phyloP scores from a whole-genome alignment of 331 rosid species.

The Rhamnella rubrinervis region DNA sequence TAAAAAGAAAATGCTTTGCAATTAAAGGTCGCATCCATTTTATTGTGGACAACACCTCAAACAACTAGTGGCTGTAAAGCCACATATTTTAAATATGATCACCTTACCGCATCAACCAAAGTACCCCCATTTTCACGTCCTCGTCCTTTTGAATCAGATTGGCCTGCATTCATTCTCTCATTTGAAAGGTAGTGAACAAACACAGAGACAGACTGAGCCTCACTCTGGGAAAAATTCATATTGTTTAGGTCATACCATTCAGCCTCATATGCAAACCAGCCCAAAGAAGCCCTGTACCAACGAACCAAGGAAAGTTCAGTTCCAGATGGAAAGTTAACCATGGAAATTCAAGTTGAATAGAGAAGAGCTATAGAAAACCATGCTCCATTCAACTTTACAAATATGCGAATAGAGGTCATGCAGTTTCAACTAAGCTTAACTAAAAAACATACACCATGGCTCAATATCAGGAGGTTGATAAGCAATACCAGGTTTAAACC shows the following conservation, averaged over 20 bases:
- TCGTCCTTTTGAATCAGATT: slow-evolving; percentile 61
- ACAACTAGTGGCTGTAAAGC: slow-evolving; percentile 6
- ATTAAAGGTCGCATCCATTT: background rate
- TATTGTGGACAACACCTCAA: background rate
- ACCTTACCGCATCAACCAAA: slow-evolving; percentile 65
- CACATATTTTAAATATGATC: slow-evolving; percentile 14
- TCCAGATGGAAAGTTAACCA: slow-evolving; percentile 20
- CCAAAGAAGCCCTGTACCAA: slow-evolving; percentile 76
- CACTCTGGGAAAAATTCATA: slow-evolving; percentile 78
- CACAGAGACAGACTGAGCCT: slow-evolving; percentile 88
- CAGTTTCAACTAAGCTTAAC: slow-evolving; percentile 6
- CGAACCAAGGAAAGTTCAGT: slow-evolving; percentile 31
- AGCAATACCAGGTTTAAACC: background rate
- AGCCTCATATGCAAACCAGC: slow-evolving; percentile 89
- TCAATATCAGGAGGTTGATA: slow-evolving; percentile 1
- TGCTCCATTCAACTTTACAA: background rate
- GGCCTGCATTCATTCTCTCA: slow-evolving; percentile 59
- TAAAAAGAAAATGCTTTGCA: slow-evolving; percentile 1
- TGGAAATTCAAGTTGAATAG: slow-evolving; percentile 6
- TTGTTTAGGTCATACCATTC: slow-evolving; percentile 85
- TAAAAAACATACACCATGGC: slow-evolving; percentile 1
- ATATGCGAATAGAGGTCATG: slow-evolving; percentile 5
- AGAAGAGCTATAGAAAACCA: slow-evolving; percentile 3
- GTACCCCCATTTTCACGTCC: slow-evolving; percentile 72
- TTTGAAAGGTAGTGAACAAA: slow-evolving; percentile 82